Evolutionary conservation across 345 rosid species (phyloP).

Genomic region (Hibiscus syriacus): DNA sequence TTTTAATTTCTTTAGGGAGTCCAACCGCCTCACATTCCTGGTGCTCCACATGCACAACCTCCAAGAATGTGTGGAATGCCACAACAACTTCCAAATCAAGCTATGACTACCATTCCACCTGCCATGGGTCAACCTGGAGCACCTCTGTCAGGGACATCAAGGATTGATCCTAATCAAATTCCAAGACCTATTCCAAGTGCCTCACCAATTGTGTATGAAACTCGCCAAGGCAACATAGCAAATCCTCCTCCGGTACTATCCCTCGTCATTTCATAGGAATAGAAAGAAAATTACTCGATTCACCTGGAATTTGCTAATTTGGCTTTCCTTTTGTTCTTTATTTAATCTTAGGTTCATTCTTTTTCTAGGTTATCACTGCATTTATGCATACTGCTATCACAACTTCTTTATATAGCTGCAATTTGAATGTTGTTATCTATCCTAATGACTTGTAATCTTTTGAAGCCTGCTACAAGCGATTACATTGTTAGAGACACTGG

Average conservation of each 20-base stretch:
- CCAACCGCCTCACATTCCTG: constrained; percentile 54
- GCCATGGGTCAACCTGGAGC: constrained; percentile 74
- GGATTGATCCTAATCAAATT: constrained; percentile 92
- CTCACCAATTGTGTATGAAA: constrained; percentile 57
- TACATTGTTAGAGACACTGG: constrained; percentile 83
- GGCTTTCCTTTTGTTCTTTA: background rate
- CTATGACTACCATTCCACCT: constrained; percentile 73
- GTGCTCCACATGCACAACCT: constrained; percentile 55
- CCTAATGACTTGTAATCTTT: constrained; percentile 22
- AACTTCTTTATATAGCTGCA: too few relatives aligned
- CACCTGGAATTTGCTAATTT: background rate
- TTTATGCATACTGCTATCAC: too few relatives aligned
- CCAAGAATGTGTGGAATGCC: constrained; percentile 78
- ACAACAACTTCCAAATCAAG: constrained; percentile 67
- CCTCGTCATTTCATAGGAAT: background rate
- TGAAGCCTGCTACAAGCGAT: constrained; percentile 88
- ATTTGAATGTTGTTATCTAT: constrained; percentile 2
- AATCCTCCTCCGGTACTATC: constrained; percentile 79
- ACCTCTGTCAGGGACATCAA: constrained; percentile 57
- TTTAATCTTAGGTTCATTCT: background rate
- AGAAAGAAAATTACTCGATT: background rate
- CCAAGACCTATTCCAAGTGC: constrained; percentile 88
- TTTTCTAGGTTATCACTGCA: background rate
- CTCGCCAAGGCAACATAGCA: constrained; percentile 82
- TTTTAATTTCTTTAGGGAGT: constrained; percentile 40